phyloP scores from a whole-genome alignment of 2,329 filamentous ascomycete species.

The Claviceps quebecensis region DNA sequence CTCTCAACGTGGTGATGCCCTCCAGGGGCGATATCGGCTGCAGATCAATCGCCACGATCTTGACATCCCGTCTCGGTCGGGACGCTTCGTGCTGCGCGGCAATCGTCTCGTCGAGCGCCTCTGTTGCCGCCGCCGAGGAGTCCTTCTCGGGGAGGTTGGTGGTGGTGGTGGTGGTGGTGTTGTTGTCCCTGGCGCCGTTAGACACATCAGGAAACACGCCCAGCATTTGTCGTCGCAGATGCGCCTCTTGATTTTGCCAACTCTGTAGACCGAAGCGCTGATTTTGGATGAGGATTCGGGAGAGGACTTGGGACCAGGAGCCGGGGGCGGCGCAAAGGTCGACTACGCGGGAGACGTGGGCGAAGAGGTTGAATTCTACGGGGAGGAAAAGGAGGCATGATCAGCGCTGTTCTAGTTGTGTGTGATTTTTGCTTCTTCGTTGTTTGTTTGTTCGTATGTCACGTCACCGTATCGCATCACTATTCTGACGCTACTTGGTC shows the following conservation, averaged over 20 bases:
- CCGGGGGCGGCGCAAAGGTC: conserved; percentile 92
- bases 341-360: conserved; percentile 79
- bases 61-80: conserved; percentile 53
- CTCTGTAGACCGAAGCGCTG: conserved; percentile 76
- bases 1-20: conserved; percentile 81
- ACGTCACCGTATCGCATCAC: neutral
- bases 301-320: conserved; percentile 95
- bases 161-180: no score
- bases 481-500: neutral
- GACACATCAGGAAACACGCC: conserved; percentile 27
- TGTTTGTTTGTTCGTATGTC: neutral
- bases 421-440: neutral
- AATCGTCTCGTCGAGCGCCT: neutral
- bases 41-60: conserved; percentile 89
- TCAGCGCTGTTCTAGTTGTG: neutral
- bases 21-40: conserved; percentile 91
- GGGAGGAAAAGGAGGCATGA: no score
- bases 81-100: conserved; percentile 5
- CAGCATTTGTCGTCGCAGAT: conserved; percentile 47
- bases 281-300: conserved; percentile 81
- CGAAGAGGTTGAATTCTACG: conserved; percentile 84
- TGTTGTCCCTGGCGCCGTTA: neutral
- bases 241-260: conserved; percentile 73
- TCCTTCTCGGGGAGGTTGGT: no score
- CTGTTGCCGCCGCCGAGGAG: neutral